Percentiles rank a stretch among this genome's conserved stretches.
Evolutionary conservation across 2,329 filamentous ascomycete species (phyloP).

Genomic region (Ceratocystiopsis sp.): DNA sequence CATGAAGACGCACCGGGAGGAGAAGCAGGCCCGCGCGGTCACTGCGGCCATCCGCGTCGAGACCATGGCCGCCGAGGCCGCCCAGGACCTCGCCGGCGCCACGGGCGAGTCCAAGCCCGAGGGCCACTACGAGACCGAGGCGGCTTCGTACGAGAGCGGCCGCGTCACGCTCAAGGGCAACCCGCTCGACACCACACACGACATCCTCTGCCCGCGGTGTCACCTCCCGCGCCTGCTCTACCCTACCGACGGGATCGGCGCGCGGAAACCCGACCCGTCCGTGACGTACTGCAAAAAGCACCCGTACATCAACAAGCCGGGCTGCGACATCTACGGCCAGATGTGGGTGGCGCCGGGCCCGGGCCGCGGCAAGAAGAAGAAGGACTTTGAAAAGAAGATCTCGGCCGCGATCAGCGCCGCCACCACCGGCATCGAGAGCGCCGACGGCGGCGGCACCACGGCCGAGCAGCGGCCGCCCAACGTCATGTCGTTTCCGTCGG

Average conservation of each 20-base stretch:
- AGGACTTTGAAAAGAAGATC: conserved; percentile 49
- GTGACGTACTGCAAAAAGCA: conserved; percentile 65
- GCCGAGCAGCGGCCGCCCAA: conserved; percentile 41
- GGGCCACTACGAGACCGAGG: conserved; percentile 46
- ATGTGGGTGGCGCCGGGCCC: conserved; percentile 58
- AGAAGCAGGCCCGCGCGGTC: conserved; percentile 56
- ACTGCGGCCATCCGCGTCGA: conserved; percentile 48
- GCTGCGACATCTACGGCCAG: conserved; percentile 69
- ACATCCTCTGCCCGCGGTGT: conserved; percentile 59
- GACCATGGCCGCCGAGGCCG: conserved; percentile 39
- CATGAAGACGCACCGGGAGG: conserved; percentile 58
- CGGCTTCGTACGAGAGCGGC: conserved; percentile 52
- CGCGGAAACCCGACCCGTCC: conserved; percentile 46
- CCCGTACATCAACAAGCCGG: conserved; percentile 58
- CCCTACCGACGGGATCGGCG: conserved; percentile 53
- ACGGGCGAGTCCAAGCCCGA: conserved; percentile 36
- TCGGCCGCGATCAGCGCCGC: conserved; percentile 18
- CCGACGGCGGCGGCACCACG: conserved; percentile 13
- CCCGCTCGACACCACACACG: conserved; percentile 50
- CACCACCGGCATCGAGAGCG: conserved; percentile 22
- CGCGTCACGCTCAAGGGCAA: conserved; percentile 54
- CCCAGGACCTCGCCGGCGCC: conserved; percentile 26
- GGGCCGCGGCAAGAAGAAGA: conserved; percentile 62
- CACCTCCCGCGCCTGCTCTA: conserved; percentile 57
- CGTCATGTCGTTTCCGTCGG: conserved; percentile 46